A percentile compares a stretch with the other conserved stretches of the same genome.
phyloP scores from a whole-genome alignment of 2,329 filamentous ascomycete genomes.

The Phialophora chinensis region DNA sequence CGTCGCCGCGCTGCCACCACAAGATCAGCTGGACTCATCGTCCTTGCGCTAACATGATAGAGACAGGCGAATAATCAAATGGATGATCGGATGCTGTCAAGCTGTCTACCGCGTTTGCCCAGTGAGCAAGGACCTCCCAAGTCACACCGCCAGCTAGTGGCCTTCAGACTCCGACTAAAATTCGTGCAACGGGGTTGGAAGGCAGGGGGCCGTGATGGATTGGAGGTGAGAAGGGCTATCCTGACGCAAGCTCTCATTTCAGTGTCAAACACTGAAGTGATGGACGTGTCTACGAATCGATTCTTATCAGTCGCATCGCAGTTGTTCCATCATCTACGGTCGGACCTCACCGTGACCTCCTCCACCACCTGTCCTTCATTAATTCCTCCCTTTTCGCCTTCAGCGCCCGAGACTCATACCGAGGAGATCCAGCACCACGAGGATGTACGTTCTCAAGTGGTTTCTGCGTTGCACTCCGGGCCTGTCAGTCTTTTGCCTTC shows the following conservation, averaged over 20 bases:
- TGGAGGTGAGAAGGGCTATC: not conserved
- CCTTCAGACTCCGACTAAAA: not conserved
- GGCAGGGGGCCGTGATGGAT: not conserved
- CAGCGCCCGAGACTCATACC: not conserved
- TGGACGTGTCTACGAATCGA: slow-evolving; percentile 4
- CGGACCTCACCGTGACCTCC: slow-evolving; percentile 3
- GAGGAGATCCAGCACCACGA: not conserved
- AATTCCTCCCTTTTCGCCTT: not conserved
- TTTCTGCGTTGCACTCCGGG: slow-evolving; percentile 39
- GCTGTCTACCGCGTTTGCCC: not conserved
- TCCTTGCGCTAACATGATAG: slow-evolving; percentile 11
- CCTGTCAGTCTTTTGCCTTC: slow-evolving; percentile 36
- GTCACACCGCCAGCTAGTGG: slow-evolving; percentile 9
- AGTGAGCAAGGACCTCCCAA: not conserved
- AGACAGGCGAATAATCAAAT: slow-evolving; percentile 4
- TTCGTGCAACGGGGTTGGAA: not conserved
- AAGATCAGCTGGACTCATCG: slow-evolving; percentile 18
- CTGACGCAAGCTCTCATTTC: not conserved
- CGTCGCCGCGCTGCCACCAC: not conserved
- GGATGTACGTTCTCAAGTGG: slow-evolving; percentile 35
- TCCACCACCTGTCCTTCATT: not conserved
- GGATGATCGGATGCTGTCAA: not conserved
- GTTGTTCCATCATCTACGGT: not conserved
- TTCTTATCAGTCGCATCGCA: slow-evolving; percentile 9
- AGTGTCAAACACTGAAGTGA: not conserved